Evolutionary conservation across 768 basidiomycete species (phyloP).

Genomic region (Russula abietina): DNA sequence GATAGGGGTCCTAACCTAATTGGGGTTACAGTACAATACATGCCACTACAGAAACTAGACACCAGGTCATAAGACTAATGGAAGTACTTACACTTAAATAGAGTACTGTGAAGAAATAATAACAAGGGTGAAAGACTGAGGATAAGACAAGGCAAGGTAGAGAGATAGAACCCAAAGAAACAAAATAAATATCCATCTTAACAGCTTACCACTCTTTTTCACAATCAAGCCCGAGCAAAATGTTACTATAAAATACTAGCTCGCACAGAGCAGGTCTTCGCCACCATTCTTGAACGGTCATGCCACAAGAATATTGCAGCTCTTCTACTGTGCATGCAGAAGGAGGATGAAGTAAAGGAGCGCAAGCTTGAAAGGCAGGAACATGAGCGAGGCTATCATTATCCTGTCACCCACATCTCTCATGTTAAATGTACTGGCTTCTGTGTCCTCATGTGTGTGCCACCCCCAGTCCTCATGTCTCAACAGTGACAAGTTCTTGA

Average conservation of each 20-base stretch:
- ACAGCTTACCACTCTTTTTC: too few species aligned
- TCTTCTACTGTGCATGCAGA: constrained; percentile 7
- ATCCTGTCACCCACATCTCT: neutral
- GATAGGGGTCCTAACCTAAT: too few species aligned
- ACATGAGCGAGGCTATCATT: constrained; percentile 11
- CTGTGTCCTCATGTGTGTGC: constrained; percentile 9
- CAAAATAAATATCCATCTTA: too few species aligned
- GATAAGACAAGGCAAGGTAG: too few species aligned
- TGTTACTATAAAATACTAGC: constrained; percentile 14
- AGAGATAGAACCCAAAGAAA: too few species aligned
- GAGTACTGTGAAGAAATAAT: too few species aligned
- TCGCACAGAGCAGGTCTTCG: constrained; percentile 17
- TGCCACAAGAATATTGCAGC: constrained; percentile 14
- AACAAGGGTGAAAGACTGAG: too few species aligned
- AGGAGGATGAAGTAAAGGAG: constrained; percentile 15
- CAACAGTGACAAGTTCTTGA: constrained; percentile 1
- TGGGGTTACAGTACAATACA: too few species aligned
- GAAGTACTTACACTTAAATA: too few species aligned
- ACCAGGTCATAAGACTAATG: too few species aligned
- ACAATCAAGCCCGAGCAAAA: constrained; percentile 16
- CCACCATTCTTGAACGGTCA: constrained; percentile 17
- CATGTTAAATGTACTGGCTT: neutral
- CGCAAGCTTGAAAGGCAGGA: constrained; percentile 12
- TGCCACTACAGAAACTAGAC: too few species aligned
- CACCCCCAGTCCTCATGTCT: neutral